Percentiles rank a stretch among this genome's conserved stretches.
Evolutionary conservation across 2,329 filamentous ascomycete genomes (phyloP).

Genomic region (Raffaelea albimanens): DNA sequence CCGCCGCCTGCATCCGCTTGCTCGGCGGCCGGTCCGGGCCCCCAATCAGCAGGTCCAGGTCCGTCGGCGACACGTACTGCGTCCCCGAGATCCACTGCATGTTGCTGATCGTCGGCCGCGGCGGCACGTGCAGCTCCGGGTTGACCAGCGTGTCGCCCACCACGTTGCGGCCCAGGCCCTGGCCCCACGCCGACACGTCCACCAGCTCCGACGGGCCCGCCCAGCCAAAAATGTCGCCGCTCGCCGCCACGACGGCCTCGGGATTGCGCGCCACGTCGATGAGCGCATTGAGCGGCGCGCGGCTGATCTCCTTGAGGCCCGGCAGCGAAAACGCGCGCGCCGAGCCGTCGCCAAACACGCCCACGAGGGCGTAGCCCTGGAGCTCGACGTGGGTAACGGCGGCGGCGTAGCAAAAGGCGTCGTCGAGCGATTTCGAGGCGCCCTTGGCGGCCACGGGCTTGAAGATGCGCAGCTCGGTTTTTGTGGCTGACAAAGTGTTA

Average conservation of each 20-base stretch:
- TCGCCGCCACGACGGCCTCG: slow-evolving; percentile 61
- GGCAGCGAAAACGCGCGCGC: slow-evolving; percentile 81
- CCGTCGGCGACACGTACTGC: slow-evolving; percentile 76
- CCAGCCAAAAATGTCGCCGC: slow-evolving; percentile 82
- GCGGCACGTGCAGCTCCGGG: slow-evolving; percentile 60
- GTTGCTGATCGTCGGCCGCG: slow-evolving; percentile 87
- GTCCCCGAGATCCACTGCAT: slow-evolving; percentile 95
- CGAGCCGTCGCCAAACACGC: slow-evolving; percentile 74
- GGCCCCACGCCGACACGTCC: slow-evolving; percentile 74
- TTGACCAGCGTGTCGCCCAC: slow-evolving; percentile 71
- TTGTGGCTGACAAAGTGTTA: slow-evolving; percentile 38
- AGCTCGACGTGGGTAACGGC: slow-evolving; percentile 65
- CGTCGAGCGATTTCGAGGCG: slow-evolving; percentile 84
- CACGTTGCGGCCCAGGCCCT: slow-evolving; percentile 51
- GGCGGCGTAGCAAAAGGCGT: slow-evolving; percentile 72
- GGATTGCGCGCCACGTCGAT: slow-evolving; percentile 65
- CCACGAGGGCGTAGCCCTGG: slow-evolving; percentile 69
- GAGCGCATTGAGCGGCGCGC: slow-evolving; percentile 55
- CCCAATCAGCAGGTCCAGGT: slow-evolving; percentile 85
- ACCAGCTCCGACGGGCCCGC: slow-evolving; percentile 78
- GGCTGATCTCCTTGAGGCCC: slow-evolving; percentile 72
- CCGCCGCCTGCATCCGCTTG: slow-evolving; percentile 77
- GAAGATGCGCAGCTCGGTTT: slow-evolving; percentile 78
- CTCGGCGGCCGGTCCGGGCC: slow-evolving; percentile 80
- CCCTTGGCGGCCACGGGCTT: slow-evolving; percentile 77